These are phyloP conservation scores for Crithidia bombi DNA, from an alignment of 208 protist genomes.

Conservation along the genomic window DNA sequence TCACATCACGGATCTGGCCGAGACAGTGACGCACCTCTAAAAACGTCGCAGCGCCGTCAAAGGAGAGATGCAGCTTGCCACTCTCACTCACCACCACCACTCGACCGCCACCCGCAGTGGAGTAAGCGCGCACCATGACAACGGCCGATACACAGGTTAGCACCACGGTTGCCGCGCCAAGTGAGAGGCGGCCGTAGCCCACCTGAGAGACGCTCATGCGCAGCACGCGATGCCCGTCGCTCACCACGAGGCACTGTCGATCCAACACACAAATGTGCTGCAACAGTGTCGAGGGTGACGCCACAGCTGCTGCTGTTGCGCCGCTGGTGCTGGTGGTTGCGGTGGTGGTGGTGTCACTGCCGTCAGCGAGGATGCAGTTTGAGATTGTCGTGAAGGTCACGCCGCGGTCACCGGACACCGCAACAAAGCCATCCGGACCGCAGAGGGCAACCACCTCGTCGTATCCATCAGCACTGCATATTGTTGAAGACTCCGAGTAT, in stretches of 20 bases:
- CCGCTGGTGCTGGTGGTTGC: neutral
- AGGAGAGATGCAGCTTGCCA: conserved; percentile 61
- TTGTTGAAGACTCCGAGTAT: neutral
- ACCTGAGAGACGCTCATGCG: conserved; percentile 5
- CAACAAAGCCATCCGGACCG: conserved; percentile 53
- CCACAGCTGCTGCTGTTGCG: neutral
- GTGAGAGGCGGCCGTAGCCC: conserved; percentile 15
- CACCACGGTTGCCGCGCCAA: conserved; percentile 20
- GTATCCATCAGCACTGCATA: conserved; percentile 34
- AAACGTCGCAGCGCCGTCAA: conserved; percentile 57
- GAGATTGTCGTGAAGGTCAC: conserved; percentile 51
- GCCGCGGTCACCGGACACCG: conserved; percentile 70
- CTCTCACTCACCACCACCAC: conserved; percentile 55
- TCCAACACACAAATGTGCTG: conserved; percentile 30
- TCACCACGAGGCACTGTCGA: conserved; percentile 26
- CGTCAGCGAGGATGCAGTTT: conserved; percentile 2
- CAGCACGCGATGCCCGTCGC: conserved; percentile 7
- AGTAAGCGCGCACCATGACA: conserved; percentile 26
- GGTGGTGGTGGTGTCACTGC: too few species aligned
- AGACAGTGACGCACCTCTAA: conserved; percentile 64
- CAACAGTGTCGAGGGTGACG: neutral
- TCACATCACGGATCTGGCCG: conserved; percentile 57
- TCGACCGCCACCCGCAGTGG: conserved; percentile 12
- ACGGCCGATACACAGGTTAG: conserved; percentile 32
- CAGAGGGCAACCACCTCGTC: conserved; percentile 58